phyloP scores from a whole-genome alignment of 1,284 basidiomycete species.

The Apiotrichum akiyoshidainum region DNA sequence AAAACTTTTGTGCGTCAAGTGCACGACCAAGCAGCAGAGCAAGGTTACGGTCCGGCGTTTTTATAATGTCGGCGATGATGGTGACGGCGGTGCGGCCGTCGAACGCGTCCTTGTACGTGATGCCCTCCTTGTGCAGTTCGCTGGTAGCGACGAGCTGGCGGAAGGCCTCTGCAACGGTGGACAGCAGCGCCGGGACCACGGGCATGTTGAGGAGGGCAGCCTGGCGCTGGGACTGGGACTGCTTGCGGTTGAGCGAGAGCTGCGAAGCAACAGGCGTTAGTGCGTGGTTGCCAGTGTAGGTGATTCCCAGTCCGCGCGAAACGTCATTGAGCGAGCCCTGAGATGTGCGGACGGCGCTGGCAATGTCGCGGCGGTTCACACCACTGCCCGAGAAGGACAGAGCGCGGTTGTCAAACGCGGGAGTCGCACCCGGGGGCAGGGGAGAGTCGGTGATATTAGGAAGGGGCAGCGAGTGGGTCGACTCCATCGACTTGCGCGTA shows the following conservation, averaged over 20 bases:
- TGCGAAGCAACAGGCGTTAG: slow-evolving; percentile 40
- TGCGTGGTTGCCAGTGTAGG: slow-evolving; percentile 5
- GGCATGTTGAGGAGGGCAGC: slow-evolving; percentile 57
- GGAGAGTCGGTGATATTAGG: slow-evolving; percentile 22
- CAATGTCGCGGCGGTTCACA: slow-evolving; percentile 33
- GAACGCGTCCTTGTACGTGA: slow-evolving; percentile 94
- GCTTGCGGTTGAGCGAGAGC: slow-evolving; percentile 32
- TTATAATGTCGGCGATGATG: slow-evolving; percentile 95
- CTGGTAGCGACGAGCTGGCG: slow-evolving; percentile 70
- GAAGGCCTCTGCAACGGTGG: slow-evolving; percentile 91
- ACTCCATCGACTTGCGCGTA: slow-evolving; percentile 44
- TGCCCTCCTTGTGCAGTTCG: slow-evolving; percentile 87
- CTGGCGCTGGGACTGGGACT: slow-evolving; percentile 24
- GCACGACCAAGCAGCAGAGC: slow-evolving; percentile 90
- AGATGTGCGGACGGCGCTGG: slow-evolving; percentile 35
- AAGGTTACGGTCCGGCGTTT: slow-evolving; percentile 94
- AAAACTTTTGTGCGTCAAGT: slow-evolving; percentile 97
- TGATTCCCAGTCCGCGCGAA: slow-evolving; percentile 4
- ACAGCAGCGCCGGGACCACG: slow-evolving; percentile 86
- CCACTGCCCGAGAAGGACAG: slow-evolving; percentile 48
- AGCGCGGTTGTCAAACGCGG: slow-evolving; percentile 38
- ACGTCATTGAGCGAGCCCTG: slow-evolving; percentile 28
- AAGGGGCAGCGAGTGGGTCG: slow-evolving; percentile 40
- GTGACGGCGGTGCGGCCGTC: slow-evolving; percentile 96
- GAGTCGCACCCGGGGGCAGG: slow-evolving; percentile 35